Base-by-base conservation (phyloP, 2,329 filamentous ascomycete species). In the Diaporthe caulivora region DNA sequence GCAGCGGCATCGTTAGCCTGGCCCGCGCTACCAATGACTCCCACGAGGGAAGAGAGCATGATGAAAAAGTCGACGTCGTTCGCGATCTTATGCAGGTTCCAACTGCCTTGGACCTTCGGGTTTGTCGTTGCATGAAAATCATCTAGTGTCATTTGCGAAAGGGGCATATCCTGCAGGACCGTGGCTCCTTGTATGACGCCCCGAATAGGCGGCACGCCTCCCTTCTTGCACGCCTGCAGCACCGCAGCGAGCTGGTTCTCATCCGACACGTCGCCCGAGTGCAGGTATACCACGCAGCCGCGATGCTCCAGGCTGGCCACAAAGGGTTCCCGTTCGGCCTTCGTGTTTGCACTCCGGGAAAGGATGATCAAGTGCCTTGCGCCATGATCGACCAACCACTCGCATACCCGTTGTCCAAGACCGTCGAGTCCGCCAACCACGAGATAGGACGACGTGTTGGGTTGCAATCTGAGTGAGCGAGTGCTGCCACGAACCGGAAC, bases 1-100 rank as follows among this genome's bases (percentile, higher is more conserved):
- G 74, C 80, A 2, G 79, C 79, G 21, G 73, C 74, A 53, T 82
- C 81, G 47, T 78, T 78, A 37, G 75, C 75, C 64, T 82, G 80
- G 3, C 70, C 75, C 3, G 75, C 51, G 24, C 71, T 73, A 2
- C 77, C 80, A 9, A 77, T 37, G 10, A 77, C 60, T 18, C 74
- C 76, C 2, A 76, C 73, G 37, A 77, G 53, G n/a, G 79, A 80
- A 10, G 10, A 70, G 10, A 57, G 53, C 24, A 53, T 51, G 49
- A 68, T 26, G 34, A 68, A 68, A 24, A 68, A 68, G 44, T 68
- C 64, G 21, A 68, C 42, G 0, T 44, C 15, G 21, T 3, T 40
- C 31, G 31, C 6, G 26, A 17, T 21, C 44, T 10, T 24, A 15
- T 68, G 64, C 7, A 68, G 64, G 21, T 68, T 68, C 42, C 44